Percentiles rank a stretch among this genome's conserved stretches.
These are phyloP conservation scores for Aspergillus sp. DNA, from an alignment of 2,329 filamentous ascomycete species.

Conservation along the genomic window DNA sequence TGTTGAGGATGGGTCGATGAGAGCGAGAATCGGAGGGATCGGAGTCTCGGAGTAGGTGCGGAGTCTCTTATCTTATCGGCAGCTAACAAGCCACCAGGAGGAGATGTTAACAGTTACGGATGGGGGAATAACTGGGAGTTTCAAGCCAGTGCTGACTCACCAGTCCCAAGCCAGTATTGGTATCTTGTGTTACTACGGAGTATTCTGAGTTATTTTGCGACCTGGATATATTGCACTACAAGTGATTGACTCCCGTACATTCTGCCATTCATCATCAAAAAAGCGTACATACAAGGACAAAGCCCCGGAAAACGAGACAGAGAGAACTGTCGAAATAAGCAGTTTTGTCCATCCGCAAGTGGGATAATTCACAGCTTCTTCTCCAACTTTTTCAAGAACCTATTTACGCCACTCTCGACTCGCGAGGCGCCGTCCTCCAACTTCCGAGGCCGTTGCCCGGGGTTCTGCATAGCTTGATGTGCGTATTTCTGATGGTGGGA, in stretches of 20 bases:
- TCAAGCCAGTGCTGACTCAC: too few species aligned
- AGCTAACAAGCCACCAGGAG: too few species aligned
- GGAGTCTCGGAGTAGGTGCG: not conserved
- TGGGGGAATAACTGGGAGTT: too few species aligned
- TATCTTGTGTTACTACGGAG: too few species aligned
- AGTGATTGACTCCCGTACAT: not conserved
- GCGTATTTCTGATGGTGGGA: constrained; percentile 37
- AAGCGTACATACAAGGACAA: not conserved
- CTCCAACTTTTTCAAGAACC: constrained; percentile 47
- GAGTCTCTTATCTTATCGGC: not conserved
- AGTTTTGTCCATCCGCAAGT: not conserved
- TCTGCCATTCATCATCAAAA: not conserved
- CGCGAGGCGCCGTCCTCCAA: constrained; percentile 39
- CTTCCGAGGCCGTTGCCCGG: constrained; percentile 33
- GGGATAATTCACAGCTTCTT: constrained; percentile 32
- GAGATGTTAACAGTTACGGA: too few species aligned
- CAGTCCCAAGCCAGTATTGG: too few species aligned
- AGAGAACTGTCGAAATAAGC: not conserved
- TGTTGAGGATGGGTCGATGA: not conserved
- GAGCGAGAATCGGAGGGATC: not conserved
- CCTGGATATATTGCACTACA: not conserved
- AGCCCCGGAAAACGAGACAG: not conserved
- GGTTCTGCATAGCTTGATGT: constrained; percentile 33
- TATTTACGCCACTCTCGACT: constrained; percentile 45
- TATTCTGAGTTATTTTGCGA: too few species aligned